phyloP scores from a whole-genome alignment of 352 stramenopile species.

The Phytopythium oedochilum region DNA sequence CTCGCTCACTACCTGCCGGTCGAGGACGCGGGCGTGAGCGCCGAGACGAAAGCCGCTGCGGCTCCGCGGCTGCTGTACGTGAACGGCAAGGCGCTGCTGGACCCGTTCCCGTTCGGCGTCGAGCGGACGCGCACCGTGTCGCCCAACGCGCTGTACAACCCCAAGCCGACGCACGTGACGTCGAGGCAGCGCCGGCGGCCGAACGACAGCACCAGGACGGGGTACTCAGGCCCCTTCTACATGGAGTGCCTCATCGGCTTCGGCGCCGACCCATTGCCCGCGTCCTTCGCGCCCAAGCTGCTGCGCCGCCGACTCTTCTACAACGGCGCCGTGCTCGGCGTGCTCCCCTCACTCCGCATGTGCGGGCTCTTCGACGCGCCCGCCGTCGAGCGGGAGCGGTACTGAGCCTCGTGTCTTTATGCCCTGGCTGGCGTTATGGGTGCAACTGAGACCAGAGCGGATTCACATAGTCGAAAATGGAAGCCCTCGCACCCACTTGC shows the following conservation, averaged over 20 bases:
- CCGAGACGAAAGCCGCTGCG: too few relatives aligned
- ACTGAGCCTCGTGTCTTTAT: not conserved
- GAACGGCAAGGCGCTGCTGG: slow-evolving; percentile 31
- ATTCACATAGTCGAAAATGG: too few relatives aligned
- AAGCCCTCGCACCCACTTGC: not conserved
- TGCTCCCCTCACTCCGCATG: not conserved
- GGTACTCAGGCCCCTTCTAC: slow-evolving; percentile 6
- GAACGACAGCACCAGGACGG: slow-evolving; percentile 5
- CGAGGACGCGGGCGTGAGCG: not conserved
- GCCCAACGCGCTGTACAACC: slow-evolving; percentile 38
- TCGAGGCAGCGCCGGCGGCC: slow-evolving; percentile 27
- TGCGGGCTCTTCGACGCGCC: not conserved
- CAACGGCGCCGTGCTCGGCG: not conserved
- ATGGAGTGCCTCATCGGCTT: slow-evolving; percentile 47
- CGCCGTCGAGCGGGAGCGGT: not conserved
- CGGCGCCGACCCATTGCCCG: slow-evolving; percentile 32
- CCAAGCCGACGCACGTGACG: slow-evolving; percentile 44
- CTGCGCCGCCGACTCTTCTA: slow-evolving; percentile 35
- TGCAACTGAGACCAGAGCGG: too few relatives aligned
- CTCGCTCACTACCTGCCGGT: slow-evolving; percentile 31
- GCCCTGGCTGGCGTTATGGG: too few relatives aligned
- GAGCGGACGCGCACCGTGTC: slow-evolving; percentile 9
- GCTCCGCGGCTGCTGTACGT: slow-evolving; percentile 36
- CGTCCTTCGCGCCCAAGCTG: slow-evolving; percentile 21
- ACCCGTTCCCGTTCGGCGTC: slow-evolving; percentile 20